Evolutionary conservation across 352 stramenopile species (phyloP), one percentile per base, ranked within the genome.

Genomic region (Globisporangium lucens): DNA sequence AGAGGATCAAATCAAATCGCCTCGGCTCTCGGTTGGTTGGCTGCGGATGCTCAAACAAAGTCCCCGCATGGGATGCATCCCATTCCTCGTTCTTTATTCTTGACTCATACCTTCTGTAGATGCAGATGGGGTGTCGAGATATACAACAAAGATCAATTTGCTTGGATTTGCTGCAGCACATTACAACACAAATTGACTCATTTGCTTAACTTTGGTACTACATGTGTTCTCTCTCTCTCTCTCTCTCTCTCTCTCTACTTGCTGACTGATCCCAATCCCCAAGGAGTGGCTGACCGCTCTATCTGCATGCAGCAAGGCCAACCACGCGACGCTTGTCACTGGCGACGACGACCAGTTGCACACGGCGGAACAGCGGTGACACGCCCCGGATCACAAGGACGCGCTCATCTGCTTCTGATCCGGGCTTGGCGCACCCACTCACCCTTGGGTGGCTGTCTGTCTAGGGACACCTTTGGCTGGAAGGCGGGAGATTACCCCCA

Each of bases 321-420:
- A 43, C 63, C n/a, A 68, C 41, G 58, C 12, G 46, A 10, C 47
- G 52, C 65, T 70, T 64, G 65, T 70, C 57, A 70, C 65, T 49
- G 43, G 51, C 38, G 12, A 12, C 63, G 20, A 35, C 46, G 17
- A 22, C 43, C 43, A 51, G 43, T 51, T 51, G 17, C 43, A 27
- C 47, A 57, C 57, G n/a, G 53, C 47, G 46, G 43, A 70, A 49
- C 46, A 20, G 15, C 15, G 4, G 47, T 60, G 65, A 61, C 56
- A 65, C 65, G 24, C 53, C n/a, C 27, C 41, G 22, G 61, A 41
- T 56, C 63, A 29, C 35, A 35, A n/a, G 29, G 51, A 36, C 36
- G 51, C 6, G 43, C 43, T 51, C 43, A n/a, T 51, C 17, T 22
- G 43, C 43, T 51, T 22, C 43, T 51, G 43, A 51, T 51, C 43